Evolutionary conservation across 2,329 filamentous ascomycete genomes (phyloP).

Genomic region (Fusarium algeriense): DNA sequence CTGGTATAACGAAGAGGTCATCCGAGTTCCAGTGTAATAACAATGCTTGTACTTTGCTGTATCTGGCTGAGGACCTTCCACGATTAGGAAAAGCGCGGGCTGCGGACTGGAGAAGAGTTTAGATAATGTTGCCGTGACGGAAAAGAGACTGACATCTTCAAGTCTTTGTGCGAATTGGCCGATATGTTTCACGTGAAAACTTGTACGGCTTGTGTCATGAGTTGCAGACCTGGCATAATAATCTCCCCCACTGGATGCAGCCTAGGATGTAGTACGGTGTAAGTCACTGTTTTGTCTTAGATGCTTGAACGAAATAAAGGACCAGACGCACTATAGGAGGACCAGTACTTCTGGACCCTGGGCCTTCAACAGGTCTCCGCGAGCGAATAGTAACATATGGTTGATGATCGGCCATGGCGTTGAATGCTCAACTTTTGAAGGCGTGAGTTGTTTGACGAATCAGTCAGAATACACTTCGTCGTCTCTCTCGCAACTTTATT

Average conservation of each 20-base stretch:
- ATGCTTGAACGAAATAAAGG: background rate
- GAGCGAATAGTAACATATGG: slow-evolving; percentile 68
- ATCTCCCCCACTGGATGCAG: slow-evolving; percentile 38
- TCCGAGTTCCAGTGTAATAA: slow-evolving; percentile 70
- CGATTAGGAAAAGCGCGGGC: slow-evolving; percentile 68
- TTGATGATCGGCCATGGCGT: slow-evolving; percentile 57
- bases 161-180: slow-evolving; percentile 66
- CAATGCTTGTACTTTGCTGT: slow-evolving; percentile 66
- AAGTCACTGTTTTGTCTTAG: slow-evolving; percentile 14
- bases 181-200: slow-evolving; percentile 69
- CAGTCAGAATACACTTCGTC: slow-evolving; percentile 15
- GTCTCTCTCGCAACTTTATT: slow-evolving; percentile 8
- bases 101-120: slow-evolving; percentile 59
- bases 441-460: background rate
- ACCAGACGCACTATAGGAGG: slow-evolving; percentile 59
- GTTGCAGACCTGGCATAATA: slow-evolving; percentile 57
- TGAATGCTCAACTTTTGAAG: slow-evolving; percentile 9
- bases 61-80: slow-evolving; percentile 64
- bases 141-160: slow-evolving; percentile 61
- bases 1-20: slow-evolving; percentile 69
- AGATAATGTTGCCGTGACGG: slow-evolving; percentile 1
- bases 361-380: slow-evolving; percentile 59
- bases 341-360: slow-evolving; percentile 61
- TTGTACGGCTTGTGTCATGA: slow-evolving; percentile 69
- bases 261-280: slow-evolving; percentile 33